Base-by-base conservation (phyloP, 2,329 filamentous ascomycete species). In the Xylariales sp. region DNA sequence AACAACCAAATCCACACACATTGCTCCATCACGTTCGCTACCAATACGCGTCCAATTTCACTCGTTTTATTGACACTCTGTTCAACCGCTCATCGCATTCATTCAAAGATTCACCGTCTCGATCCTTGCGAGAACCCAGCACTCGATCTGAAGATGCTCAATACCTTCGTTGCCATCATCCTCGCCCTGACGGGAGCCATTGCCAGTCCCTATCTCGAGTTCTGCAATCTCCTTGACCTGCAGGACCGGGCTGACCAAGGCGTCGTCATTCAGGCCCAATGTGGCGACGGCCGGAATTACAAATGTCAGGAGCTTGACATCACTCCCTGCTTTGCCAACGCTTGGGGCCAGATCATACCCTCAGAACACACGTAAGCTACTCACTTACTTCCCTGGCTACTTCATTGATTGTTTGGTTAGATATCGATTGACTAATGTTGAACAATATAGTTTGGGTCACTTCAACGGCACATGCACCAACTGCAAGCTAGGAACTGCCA, bases 231-330 rank as follows among this genome's bases (percentile, higher is more conserved):
- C 6, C 31, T 34, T 5, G 36, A 40, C 29, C 9, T 39, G 5
- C 29, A 33, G 27, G 27, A 20, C 11, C 15, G 18, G 15, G 28
- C n/a, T 19, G 18, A 22, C n/a, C 22, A 24, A 7, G 35, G 29
- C 3, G n/a, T 44, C 14, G 33, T 29, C 16, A 40, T 44, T 11
- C 28, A 35, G 10, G 44, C 44, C 7, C 20, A 22, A 21, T 46
- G 44, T 28, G 31, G 27, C 11, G 37, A 29, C n/a, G 19, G 14
- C 19, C 19, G 24, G 12, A 19, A 19, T 10, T 14, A 16, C 18
- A 21, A 18, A 8, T 46, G 44, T 15, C 40, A 43, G 15, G 22
- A 40, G 19, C 40, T 46, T 29, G 37, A 46, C 32, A 40, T 46
- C 31, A 36, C 31, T 12, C 40, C 33, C 5, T 46, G 44, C 27